A percentile compares a stretch with the other conserved stretches of the same genome.
These are phyloP conservation scores for Rhynchospora pubera DNA, from an alignment of 176 grass and related monocot species.

Conservation along the genomic window DNA sequence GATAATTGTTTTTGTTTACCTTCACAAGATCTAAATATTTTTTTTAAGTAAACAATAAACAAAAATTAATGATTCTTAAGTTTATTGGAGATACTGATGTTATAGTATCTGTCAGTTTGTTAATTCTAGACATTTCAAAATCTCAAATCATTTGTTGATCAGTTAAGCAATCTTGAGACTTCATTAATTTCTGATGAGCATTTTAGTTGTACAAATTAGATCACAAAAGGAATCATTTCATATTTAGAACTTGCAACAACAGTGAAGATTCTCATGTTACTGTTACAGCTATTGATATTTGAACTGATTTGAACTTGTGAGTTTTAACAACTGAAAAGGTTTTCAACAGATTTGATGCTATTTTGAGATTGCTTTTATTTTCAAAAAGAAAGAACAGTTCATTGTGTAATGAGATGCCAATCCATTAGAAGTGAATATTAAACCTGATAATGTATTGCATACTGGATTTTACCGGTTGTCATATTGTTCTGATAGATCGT, in stretches of 20 bases:
- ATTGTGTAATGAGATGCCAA: background rate
- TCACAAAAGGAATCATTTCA: background rate
- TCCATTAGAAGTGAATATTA: background rate
- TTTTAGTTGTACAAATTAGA: background rate
- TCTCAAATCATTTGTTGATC: background rate
- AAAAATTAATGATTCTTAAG: background rate
- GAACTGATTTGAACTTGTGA: too few species aligned
- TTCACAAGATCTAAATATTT: background rate
- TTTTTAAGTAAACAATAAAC: background rate
- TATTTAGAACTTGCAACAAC: background rate
- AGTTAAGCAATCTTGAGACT: background rate
- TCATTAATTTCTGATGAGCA: background rate
- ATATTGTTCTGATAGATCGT: background rate
- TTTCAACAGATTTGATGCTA: too few species aligned
- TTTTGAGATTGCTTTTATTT: background rate
- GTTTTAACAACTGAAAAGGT: too few species aligned
- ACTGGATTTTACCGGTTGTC: background rate
- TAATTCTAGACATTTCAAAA: background rate
- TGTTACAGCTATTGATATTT: background rate
- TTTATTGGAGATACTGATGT: background rate
- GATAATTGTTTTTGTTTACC: background rate
- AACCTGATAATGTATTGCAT: background rate
- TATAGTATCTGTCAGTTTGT: background rate
- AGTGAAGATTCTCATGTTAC: background rate
- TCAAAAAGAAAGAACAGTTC: background rate